phyloP scores from a whole-genome alignment of 768 basidiomycete species.

The Russula vinacea region DNA sequence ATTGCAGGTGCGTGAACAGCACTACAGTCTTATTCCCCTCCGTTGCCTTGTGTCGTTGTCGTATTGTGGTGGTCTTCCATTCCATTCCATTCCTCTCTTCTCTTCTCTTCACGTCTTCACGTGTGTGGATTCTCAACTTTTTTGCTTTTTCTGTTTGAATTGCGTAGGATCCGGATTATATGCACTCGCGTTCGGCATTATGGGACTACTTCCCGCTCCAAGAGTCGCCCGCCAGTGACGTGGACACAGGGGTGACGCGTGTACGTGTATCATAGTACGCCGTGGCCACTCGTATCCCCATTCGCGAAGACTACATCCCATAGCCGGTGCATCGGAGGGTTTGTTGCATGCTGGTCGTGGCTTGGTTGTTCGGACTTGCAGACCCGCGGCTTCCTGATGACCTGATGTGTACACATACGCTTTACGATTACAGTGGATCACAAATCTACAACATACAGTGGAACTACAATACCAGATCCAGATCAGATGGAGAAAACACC shows the following conservation, averaged over 20 bases:
- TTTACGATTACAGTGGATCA: slow-evolving; percentile 4
- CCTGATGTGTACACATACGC: neutral
- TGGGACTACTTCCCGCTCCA: slow-evolving; percentile 69
- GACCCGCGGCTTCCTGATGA: neutral
- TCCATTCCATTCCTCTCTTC: too few relatives aligned
- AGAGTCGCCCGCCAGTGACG: slow-evolving; percentile 23
- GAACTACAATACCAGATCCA: slow-evolving; percentile 1
- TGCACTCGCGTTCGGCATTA: slow-evolving; percentile 65
- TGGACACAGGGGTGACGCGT: neutral
- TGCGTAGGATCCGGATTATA: slow-evolving; percentile 63
- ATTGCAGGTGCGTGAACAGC: slow-evolving; percentile 41
- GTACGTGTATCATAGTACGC: neutral
- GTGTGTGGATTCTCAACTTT: neutral
- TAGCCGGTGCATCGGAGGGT: neutral
- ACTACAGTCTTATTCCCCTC: neutral
- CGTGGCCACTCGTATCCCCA: slow-evolving; percentile 4
- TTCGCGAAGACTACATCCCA: neutral
- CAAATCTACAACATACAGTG: slow-evolving; percentile 4
- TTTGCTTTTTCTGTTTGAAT: too few relatives aligned
- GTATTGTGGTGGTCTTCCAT: too few relatives aligned
- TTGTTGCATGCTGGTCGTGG: neutral
- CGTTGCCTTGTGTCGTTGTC: too few relatives aligned
- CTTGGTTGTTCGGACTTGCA: neutral
- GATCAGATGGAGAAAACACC: slow-evolving; percentile 8
- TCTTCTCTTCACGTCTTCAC: too few relatives aligned